Evolutionary conservation across 2,329 filamentous ascomycete genomes (phyloP).

Genomic region (Colletotrichum australisinense): DNA sequence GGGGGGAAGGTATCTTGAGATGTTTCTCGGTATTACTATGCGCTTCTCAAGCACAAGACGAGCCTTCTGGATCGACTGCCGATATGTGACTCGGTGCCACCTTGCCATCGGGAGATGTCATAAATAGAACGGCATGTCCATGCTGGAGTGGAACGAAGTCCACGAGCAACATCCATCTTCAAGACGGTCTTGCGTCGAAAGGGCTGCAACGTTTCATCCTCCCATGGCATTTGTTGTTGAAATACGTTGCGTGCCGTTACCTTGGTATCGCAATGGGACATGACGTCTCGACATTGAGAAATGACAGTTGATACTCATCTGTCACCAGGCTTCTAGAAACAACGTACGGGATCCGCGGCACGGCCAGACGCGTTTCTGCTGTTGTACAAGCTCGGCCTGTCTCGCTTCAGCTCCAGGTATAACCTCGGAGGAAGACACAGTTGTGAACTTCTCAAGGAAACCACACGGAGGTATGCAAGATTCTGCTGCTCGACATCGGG

Average conservation of each 20-base stretch:
- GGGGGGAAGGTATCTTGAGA: not conserved
- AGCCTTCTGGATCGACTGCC: not conserved
- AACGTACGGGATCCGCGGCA: not conserved
- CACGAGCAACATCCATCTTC: not conserved
- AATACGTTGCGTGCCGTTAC: not conserved
- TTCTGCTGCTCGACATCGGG: not conserved
- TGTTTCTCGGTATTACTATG: not conserved
- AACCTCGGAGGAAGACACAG: not conserved
- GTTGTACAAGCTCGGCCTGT: not conserved
- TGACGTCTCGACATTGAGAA: not conserved
- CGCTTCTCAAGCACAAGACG: not conserved
- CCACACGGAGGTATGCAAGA: not conserved
- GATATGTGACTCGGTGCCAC: not conserved
- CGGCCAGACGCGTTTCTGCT: not conserved
- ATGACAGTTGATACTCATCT: not conserved
- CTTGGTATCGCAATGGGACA: not conserved
- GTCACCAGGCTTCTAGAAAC: not conserved
- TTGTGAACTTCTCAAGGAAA: not conserved
- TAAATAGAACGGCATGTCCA: not conserved
- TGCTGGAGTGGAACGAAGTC: not conserved
- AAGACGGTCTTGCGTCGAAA: not conserved
- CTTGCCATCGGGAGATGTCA: not conserved
- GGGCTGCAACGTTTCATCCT: not conserved
- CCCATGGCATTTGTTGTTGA: not conserved
- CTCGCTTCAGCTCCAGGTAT: conserved; percentile 1